Conservation (phyloP, 225 moss, liverwort and hornwort genomes). For the Polytrichum commune region DNA sequence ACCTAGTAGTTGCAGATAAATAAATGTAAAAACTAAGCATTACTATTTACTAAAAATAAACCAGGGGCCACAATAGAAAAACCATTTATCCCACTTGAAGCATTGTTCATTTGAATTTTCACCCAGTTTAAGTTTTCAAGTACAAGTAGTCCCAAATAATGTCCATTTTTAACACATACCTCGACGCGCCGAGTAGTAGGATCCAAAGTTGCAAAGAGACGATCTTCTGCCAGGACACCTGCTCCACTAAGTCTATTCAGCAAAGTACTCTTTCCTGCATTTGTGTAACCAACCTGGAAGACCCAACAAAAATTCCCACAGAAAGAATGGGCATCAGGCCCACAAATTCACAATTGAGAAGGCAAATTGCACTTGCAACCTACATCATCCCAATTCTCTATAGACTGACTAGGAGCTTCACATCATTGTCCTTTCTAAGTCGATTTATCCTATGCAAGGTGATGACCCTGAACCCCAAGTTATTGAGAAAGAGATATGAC, state of each 20-base stretch:
- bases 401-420: background rate
- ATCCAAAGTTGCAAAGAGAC: slow-evolving; percentile 95
- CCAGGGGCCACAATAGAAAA: no score
- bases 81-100: no score
- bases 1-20: no score
- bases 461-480: no score
- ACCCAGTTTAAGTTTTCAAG: no score
- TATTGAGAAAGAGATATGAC: no score
- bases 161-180: slow-evolving; percentile 32
- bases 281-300: slow-evolving; percentile 94
- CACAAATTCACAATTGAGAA: slow-evolving; percentile 2
- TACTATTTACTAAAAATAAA: no score
- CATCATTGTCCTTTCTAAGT: no score
- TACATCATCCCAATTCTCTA: background rate
- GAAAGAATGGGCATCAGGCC: slow-evolving; percentile 5
- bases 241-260: slow-evolving; percentile 94
- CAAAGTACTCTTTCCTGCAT: slow-evolving; percentile 97
- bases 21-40: no score
- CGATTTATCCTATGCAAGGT: no score
- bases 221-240: slow-evolving; percentile 93
- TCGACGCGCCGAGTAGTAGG: slow-evolving; percentile 96
- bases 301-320: background rate
- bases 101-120: no score
- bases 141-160: background rate
- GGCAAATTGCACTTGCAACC: background rate